Base-by-base conservation (phyloP, 2,329 filamentous ascomycete genomes). In the Coniella lustricola region DNA sequence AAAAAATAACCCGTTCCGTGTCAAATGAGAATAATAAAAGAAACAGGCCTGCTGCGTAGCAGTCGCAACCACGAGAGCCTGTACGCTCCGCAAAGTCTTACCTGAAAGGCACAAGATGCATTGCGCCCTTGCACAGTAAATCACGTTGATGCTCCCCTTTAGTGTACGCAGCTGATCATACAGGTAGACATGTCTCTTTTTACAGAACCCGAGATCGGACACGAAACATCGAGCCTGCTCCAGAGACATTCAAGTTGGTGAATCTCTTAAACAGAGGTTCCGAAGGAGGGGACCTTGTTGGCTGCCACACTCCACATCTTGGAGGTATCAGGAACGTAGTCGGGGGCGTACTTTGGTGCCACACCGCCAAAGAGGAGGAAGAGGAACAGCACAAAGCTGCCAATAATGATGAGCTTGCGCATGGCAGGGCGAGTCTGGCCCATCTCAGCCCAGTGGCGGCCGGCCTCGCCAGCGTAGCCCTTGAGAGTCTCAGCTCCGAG, bases 391-490 rank as follows among this genome's bases (percentile, higher is more conserved):
- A 87, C 64, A 17, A 78, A 75, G 21, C 77, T 67, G 44, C 74
- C 77, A 52, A 91, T 79, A 57, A 93, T 73, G 54, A 88, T 72
- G 45, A 90, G 66, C 72, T 91, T 90, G 70, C 90, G 86, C 60
- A 87, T 74, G 40, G 82, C 78, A 12, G 90, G 90, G 63, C 84
- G 85, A 56, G 76, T 77, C 59, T 81, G 81, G 50, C 90, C 90
- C 58, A 93, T 90, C 62, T 95, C 90, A 44, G 85, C 84, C 90
- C 90, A 95, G 53, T 83, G 79, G 64, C 89, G 85, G 62, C 76
- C 75, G 47, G 76, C 84, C 58, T 90, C 83, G 53, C 76, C 74
- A 51, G 85, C 69, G 66, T 91, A 89, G 62, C 85, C 85, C 75
- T 85, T 90, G 63, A 95, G 72, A 66, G 89, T 85, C 52, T 95